Evolutionary conservation across 192 early-diverging fungal genomes (phyloP), one percentile per base, ranked within the genome.

Genomic region (Chytriomyces confervae): DNA sequence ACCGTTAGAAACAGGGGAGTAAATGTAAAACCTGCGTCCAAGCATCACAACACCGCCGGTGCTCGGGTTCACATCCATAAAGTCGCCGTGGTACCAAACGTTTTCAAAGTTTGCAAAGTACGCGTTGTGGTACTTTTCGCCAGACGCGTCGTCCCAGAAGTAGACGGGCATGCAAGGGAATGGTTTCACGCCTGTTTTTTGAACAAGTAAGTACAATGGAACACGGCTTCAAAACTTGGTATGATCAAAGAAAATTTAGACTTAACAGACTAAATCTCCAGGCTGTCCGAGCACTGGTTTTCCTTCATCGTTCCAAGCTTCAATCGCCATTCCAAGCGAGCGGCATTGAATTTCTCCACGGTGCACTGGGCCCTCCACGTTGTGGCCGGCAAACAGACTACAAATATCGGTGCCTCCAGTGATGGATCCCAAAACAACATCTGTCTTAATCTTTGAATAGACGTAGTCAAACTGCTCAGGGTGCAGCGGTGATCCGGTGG

Each of bases 81-180:
- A 99, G 80, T 99, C 96, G 36, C 96, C 96, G 79, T 99, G 96
- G 85, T 96, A 95, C 97, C 97, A 99, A 43, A 97, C 89, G 74
- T 90, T 82, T 0, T 88, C 81, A 79, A 95, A 95, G 61, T 92
- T 88, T 44, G 88, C 86, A 87, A 99, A 99, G 83, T 99, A 99
- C 0, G 97, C 95, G 8, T 80, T 76, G 66, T 73, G 88, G 84
- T 99, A 99, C 81, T 95, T 94, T 76, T 87, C 83, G 13, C 82
- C 86, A 1, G 84, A 77, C 16, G 84, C 81, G 80, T 99, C 96
- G 67, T 92, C 90, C 92, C 93, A 99, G 85, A 99, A 96, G 75
- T 86, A 92, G 2, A 97, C 94, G 45, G 97, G 97, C 97, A 98
- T 98, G 81, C 94, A 94, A 6, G 97, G 97, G 89, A 99, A 99